Percentiles rank a stretch among this genome's conserved stretches.
Evolutionary conservation across 441 rosid species (phyloP).

Genomic region (Euphorbia celastroides): DNA sequence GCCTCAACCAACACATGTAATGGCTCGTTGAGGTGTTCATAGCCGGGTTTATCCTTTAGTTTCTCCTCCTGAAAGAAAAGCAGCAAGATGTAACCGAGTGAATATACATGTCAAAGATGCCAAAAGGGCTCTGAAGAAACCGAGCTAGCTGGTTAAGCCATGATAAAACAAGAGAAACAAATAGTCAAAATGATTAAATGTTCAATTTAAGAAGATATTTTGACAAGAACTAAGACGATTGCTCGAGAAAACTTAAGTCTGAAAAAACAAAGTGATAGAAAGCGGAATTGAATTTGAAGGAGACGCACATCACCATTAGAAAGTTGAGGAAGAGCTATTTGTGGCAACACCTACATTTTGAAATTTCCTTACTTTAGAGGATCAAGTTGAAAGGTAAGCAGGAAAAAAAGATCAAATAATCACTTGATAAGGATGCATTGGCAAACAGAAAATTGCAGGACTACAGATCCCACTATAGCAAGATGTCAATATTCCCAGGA

Average conservation of each 20-base stretch:
- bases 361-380: slow-evolving; percentile 23
- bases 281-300: slow-evolving; percentile 11
- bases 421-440: neutral
- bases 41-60: slow-evolving; percentile 90
- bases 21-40: slow-evolving; percentile 88
- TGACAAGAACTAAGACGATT: neutral
- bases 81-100: slow-evolving; percentile 5
- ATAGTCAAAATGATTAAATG: neutral
- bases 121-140: neutral
- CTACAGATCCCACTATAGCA: neutral
- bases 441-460: neutral
- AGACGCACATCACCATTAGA: slow-evolving; percentile 24
- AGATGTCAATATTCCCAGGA: slow-evolving; percentile 6
- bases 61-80: slow-evolving; percentile 64
- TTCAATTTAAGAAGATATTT: neutral
- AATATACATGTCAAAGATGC: neutral
- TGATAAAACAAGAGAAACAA: neutral
- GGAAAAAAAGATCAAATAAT: neutral
- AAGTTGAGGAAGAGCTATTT: slow-evolving; percentile 22
- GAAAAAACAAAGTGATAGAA: neutral
- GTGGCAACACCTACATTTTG: slow-evolving; percentile 28
- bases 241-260: neutral
- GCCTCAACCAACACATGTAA: slow-evolving; percentile 90
- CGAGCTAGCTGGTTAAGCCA: neutral
- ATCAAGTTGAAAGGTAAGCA: neutral